Conservation (phyloP, 2,329 filamentous ascomycete genomes). For the Knoxdaviesia capensis region DNA sequence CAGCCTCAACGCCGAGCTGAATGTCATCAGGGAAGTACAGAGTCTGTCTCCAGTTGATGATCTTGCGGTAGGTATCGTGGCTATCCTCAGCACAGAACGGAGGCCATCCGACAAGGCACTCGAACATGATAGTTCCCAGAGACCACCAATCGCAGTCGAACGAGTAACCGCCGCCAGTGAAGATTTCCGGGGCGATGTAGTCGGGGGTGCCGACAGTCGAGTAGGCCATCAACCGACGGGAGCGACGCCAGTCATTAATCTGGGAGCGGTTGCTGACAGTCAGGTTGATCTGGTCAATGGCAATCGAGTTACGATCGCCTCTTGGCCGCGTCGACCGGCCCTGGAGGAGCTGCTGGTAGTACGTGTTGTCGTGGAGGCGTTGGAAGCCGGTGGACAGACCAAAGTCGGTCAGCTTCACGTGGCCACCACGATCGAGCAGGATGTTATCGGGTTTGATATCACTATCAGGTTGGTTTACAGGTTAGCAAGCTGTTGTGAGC, state of each 20-base stretch:
- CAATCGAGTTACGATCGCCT: conserved; percentile 75
- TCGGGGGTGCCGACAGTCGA: conserved; percentile 96
- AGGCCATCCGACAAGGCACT: conserved; percentile 66
- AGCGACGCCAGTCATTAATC: conserved; percentile 72
- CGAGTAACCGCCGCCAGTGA: conserved; percentile 49
- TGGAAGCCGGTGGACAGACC: conserved; percentile 64
- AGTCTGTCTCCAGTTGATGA: conserved; percentile 92
- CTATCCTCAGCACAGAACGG: conserved; percentile 88
- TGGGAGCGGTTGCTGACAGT: conserved; percentile 95
- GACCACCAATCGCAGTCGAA: conserved; percentile 73
- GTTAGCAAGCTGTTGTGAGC: not conserved
- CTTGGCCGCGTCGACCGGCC: conserved; percentile 21
- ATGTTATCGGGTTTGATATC: conserved; percentile 76
- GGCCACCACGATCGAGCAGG: conserved; percentile 53
- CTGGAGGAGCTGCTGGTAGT: conserved; percentile 57
- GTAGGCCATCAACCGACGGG: conserved; percentile 63
- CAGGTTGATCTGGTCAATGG: conserved; percentile 92
- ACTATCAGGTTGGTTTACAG: conserved; percentile 12
- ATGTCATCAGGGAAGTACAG: conserved; percentile 95
- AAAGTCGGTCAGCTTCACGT: conserved; percentile 68
- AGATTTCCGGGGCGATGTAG: conserved; percentile 67
- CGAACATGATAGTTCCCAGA: conserved; percentile 69
- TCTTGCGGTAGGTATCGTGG: conserved; percentile 96
- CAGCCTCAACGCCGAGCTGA: conserved; percentile 67
- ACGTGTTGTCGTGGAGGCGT: conserved; percentile 58